Evolutionary conservation across 2,329 filamentous ascomycete genomes (phyloP), one percentile per base, ranked within the genome.

Genomic region (Colletotrichum spaethianum): DNA sequence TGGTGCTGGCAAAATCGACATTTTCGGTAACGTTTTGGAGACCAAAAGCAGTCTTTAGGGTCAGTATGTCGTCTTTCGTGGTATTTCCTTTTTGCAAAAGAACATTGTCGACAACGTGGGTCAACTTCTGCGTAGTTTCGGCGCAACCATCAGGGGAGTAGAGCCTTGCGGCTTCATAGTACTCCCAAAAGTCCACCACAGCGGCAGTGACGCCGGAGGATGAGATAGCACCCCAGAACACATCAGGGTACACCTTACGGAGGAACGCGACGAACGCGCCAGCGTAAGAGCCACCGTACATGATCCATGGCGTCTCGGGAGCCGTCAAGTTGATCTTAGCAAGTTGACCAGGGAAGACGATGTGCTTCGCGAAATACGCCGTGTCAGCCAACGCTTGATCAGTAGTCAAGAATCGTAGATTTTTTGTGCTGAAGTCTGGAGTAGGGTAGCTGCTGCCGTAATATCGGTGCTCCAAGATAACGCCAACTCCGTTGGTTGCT

Each of bases 401-500:
- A 0, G 94, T 96, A 0, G 93, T 92, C 77, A 97, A 83, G 84
- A 96, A 97, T 2, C 94, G 91, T 74, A 97, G 82, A 75, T 89
- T 95, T 78, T 93, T 83, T 0, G 90, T 92, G 76, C 82, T 86
- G 50, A 96, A 85, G 77, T 95, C 88, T 1, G 86, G 79, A 0
- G 89, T 89, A 0, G 94, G 94, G 63, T 92, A 91, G 78, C 93
- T 95, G 9, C 86, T 86, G 67, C 94, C 94, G 78, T 97, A 97
- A 85, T 97, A 97, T 33, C 94, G 90, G 78, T 97, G 94, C 83
- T 97, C 94, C 2, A 97, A 87, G 55, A 97, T 89, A 2, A 97
- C 92, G 4, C 92, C 94, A 31, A 97, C 76, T 1, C 94, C 94
- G 70, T 91, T 84, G 0, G 93, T 94, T 0, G 92, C 92, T 75